Evolutionary conservation across 192 early-diverging fungal species (phyloP).

Genomic region (Phlyctochytrium bullatum): DNA sequence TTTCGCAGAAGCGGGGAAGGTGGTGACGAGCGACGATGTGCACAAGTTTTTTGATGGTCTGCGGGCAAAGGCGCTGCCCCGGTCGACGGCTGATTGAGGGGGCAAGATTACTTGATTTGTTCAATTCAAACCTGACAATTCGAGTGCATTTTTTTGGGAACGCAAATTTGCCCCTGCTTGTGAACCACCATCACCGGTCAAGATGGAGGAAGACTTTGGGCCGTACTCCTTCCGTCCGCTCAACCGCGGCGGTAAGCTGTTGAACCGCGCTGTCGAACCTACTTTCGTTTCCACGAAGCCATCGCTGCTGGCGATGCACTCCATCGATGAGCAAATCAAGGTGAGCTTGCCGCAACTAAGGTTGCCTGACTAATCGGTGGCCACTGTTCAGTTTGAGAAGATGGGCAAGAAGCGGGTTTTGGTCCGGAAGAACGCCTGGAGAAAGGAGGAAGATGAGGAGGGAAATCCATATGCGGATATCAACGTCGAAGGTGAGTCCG

Average conservation of each 20-base stretch:
- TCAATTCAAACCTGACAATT: slow-evolving; percentile 3
- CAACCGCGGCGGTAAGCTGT: slow-evolving; percentile 66
- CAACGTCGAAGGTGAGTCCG: slow-evolving; percentile 25
- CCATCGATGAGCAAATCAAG: slow-evolving; percentile 17
- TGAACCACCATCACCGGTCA: no score
- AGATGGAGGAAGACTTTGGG: slow-evolving; percentile 28
- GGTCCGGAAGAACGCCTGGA: background rate
- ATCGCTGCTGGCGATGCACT: slow-evolving; percentile 14
- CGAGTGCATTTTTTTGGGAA: no score
- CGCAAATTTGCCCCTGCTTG: no score
- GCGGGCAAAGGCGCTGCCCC: background rate
- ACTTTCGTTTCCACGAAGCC: slow-evolving; percentile 3
- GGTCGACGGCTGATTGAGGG: no score
- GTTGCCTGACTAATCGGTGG: background rate
- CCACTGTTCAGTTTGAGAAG: slow-evolving; percentile 13
- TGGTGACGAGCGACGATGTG: slow-evolving; percentile 74
- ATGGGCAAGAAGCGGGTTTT: slow-evolving; percentile 20
- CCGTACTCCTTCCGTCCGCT: slow-evolving; percentile 40
- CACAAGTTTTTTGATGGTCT: slow-evolving; percentile 62
- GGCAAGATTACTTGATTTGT: no score
- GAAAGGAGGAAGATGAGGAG: slow-evolving; percentile 15
- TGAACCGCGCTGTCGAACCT: slow-evolving; percentile 30
- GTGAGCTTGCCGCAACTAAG: background rate
- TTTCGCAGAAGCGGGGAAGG: slow-evolving; percentile 69
- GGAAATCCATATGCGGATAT: slow-evolving; percentile 25